A percentile compares a stretch with the other conserved stretches of the same genome.
phyloP scores from a whole-genome alignment of 495 filamentous ascomycete species.

The Neurospora hispaniola region DNA sequence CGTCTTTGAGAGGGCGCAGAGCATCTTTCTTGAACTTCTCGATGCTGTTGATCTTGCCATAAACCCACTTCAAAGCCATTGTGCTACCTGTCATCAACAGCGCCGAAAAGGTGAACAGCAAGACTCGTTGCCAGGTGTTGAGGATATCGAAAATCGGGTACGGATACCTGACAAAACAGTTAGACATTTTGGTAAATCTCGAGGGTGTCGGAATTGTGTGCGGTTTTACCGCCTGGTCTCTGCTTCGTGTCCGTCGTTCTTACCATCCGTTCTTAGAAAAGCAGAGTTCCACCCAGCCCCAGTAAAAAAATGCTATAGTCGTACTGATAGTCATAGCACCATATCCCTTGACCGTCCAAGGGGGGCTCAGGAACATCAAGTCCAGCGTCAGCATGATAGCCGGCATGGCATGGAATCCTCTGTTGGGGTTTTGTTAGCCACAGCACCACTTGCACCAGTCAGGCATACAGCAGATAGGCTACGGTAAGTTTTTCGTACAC shows the following conservation, averaged over 20 bases:
- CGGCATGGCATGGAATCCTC: conserved; percentile 67
- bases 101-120: conserved; percentile 61
- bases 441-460: background rate
- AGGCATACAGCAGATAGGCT: background rate
- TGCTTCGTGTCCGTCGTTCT: conserved; percentile 8
- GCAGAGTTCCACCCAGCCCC: conserved; percentile 81
- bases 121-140: conserved; percentile 46
- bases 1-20: conserved; percentile 14
- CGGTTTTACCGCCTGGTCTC: background rate
- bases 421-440: background rate
- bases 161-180: conserved; percentile 51
- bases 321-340: conserved; percentile 53
- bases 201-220: conserved; percentile 1
- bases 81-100: conserved; percentile 63
- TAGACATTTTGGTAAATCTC: background rate
- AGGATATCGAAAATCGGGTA: conserved; percentile 72
- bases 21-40: conserved; percentile 27
- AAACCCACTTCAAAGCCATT: conserved; percentile 51
- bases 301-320: conserved; percentile 63
- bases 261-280: conserved; percentile 65
- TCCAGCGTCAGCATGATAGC: conserved; percentile 61
- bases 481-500: conserved; percentile 22
- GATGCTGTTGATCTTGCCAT: conserved; percentile 60
- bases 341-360: conserved; percentile 59
- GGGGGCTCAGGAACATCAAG: conserved; percentile 65